Evolutionary conservation across 805 yeast genomes (phyloP).

Genomic region (Torulaspora quercuum): DNA sequence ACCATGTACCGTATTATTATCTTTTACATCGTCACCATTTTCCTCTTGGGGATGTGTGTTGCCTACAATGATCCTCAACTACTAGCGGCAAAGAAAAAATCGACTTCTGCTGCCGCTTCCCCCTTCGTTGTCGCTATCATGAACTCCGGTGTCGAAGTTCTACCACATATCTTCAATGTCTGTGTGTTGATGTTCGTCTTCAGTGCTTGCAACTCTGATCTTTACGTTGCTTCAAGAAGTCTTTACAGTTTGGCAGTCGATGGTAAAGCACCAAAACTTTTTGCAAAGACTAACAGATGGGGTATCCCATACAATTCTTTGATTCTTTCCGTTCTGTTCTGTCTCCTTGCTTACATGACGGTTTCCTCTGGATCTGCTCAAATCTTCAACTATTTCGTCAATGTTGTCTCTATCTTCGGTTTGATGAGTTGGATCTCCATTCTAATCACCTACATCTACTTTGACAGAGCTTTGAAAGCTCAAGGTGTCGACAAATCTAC

Average conservation of each 20-base stretch:
- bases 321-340: constrained; percentile 49
- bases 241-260: constrained; percentile 67
- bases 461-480: constrained; percentile 60
- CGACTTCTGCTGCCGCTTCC: constrained; percentile 66
- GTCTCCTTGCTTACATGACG: constrained; percentile 68
- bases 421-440: constrained; percentile 73
- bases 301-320: constrained; percentile 71
- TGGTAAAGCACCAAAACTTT: constrained; percentile 68
- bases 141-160: constrained; percentile 56
- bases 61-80: constrained; percentile 53
- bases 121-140: constrained; percentile 80
- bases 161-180: constrained; percentile 75
- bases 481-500: constrained; percentile 60
- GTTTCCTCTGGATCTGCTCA: constrained; percentile 53
- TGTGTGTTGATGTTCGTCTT: constrained; percentile 73
- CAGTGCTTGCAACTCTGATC: constrained; percentile 77
- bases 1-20: constrained; percentile 66
- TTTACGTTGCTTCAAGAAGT: constrained; percentile 74
- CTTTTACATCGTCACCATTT: constrained; percentile 59
- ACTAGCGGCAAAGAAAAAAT: constrained; percentile 47
- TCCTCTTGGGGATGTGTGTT: constrained; percentile 66
- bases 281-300: constrained; percentile 58
- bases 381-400: constrained; percentile 66
- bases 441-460: constrained; percentile 61
- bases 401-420: constrained; percentile 73